Percentiles rank a stretch among this genome's conserved stretches.
These are phyloP conservation scores for Macadamia integrifolia DNA, from an alignment of 164 flowering plant species.

Conservation along the genomic window DNA sequence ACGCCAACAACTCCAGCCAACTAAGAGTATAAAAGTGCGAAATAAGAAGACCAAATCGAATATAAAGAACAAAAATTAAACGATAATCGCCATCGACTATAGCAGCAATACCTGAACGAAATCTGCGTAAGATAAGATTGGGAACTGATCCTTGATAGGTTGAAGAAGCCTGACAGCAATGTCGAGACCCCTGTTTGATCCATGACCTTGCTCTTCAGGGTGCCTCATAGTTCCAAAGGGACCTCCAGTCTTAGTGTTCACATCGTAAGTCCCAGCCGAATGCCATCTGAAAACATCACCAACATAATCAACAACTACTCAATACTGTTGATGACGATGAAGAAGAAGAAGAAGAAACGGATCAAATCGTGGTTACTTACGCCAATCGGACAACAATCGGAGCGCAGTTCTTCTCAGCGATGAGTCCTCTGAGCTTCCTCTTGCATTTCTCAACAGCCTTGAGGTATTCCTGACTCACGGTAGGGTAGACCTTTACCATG, in stretches of 20 bases:
- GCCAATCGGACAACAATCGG: slow-evolving; percentile 87
- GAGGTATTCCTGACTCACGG: slow-evolving; percentile 73
- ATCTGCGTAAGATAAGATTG: slow-evolving; percentile 64
- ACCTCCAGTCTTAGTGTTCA: slow-evolving; percentile 71
- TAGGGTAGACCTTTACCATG: slow-evolving; percentile 83
- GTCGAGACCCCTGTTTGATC: slow-evolving; percentile 75
- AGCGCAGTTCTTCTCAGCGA: slow-evolving; percentile 84
- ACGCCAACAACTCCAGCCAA: slow-evolving; percentile 90
- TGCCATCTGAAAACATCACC: slow-evolving; percentile 63
- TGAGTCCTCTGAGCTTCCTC: slow-evolving; percentile 81
- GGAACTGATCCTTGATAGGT: slow-evolving; percentile 84
- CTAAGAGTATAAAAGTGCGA: slow-evolving; percentile 21
- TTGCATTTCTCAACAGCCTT: slow-evolving; percentile 63
- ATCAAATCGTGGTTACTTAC: slow-evolving; percentile 28
- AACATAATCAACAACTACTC: not conserved
- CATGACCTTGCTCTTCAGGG: slow-evolving; percentile 54
- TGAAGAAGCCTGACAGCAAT: slow-evolving; percentile 74
- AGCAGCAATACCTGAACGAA: slow-evolving; percentile 59
- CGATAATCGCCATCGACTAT: too few relatives aligned
- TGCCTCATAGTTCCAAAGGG: slow-evolving; percentile 89
- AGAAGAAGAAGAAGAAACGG: too few relatives aligned
- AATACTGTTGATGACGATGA: too few relatives aligned
- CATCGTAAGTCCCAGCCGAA: slow-evolving; percentile 90
- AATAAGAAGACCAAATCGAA: slow-evolving; percentile 1
- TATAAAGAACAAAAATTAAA: not conserved